A percentile compares a stretch with the other conserved stretches of the same genome.
Conservation (phyloP, 2,329 filamentous ascomycete species). For the Exserohilum turcica region DNA sequence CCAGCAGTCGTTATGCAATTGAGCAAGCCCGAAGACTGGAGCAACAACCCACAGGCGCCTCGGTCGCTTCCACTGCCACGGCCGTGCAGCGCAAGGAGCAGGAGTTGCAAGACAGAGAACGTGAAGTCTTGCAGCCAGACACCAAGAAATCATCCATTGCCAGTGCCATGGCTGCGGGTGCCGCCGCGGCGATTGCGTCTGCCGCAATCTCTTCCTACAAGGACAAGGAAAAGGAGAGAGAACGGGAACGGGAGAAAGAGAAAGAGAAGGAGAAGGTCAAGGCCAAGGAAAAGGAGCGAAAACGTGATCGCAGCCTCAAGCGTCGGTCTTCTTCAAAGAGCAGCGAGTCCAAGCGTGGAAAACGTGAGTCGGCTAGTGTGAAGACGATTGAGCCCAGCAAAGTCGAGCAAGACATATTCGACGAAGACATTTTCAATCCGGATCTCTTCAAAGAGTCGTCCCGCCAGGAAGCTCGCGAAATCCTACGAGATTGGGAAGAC, state of each 20-base stretch:
- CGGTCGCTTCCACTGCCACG: constrained; percentile 37
- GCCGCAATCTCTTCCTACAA: constrained; percentile 39
- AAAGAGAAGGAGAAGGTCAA: constrained; percentile 12
- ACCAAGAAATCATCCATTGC: constrained; percentile 47
- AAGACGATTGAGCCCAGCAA: constrained; percentile 45
- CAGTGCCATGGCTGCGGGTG: constrained; percentile 42
- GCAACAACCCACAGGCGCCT: constrained; percentile 37
- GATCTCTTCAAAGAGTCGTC: constrained; percentile 50
- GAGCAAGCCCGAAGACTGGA: constrained; percentile 33
- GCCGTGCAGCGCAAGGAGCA: constrained; percentile 42
- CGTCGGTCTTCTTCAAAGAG: constrained; percentile 24
- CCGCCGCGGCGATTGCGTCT: constrained; percentile 39
- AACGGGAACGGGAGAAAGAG: not conserved
- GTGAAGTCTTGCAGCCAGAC: constrained; percentile 39
- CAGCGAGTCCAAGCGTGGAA: constrained; percentile 24
- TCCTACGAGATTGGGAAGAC: constrained; percentile 52
- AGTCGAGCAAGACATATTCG: constrained; percentile 42
- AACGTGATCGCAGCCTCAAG: constrained; percentile 22
- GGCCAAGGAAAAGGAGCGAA: constrained; percentile 16
- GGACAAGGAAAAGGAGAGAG: constrained; percentile 23
- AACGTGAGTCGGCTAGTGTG: constrained; percentile 39
- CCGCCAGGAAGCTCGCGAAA: constrained; percentile 44
- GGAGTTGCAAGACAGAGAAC: constrained; percentile 43
- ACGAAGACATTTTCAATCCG: constrained; percentile 55
- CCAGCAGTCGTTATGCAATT: constrained; percentile 28